These are phyloP conservation scores for Bauhinia variegata DNA, from an alignment of 306 rosid species.

Conservation along the genomic window DNA sequence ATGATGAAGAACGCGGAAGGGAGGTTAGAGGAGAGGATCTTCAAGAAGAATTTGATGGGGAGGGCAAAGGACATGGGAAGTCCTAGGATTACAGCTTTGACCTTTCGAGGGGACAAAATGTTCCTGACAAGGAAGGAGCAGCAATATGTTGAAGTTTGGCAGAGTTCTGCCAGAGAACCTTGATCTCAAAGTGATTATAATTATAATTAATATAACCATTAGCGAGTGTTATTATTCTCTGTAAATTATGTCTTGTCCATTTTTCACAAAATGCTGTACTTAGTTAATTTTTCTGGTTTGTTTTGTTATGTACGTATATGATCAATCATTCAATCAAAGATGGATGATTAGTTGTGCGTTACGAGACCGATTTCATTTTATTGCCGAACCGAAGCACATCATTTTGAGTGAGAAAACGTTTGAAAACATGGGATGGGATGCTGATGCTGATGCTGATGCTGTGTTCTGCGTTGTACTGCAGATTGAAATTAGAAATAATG, in stretches of 20 bases:
- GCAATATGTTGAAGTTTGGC: constrained; percentile 92
- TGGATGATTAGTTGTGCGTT: background rate
- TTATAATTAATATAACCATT: too few relatives aligned
- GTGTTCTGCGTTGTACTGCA: too few relatives aligned
- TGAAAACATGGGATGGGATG: too few relatives aligned
- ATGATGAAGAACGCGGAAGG: constrained; percentile 41
- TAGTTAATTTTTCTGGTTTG: too few relatives aligned
- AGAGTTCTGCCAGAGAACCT: constrained; percentile 64
- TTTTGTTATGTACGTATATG: too few relatives aligned
- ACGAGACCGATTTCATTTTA: background rate
- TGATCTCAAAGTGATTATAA: constrained; percentile 30
- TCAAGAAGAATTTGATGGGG: constrained; percentile 84
- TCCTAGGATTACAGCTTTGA: constrained; percentile 59
- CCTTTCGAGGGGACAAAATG: constrained; percentile 93
- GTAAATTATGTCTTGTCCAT: too few relatives aligned
- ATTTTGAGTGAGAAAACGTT: too few relatives aligned
- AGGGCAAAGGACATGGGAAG: constrained; percentile 76
- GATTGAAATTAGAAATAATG: too few relatives aligned
- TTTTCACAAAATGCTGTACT: too few relatives aligned
- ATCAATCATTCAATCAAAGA: too few relatives aligned
- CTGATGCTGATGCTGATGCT: too few relatives aligned
- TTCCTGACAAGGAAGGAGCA: constrained; percentile 76
- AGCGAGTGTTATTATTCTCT: too few relatives aligned
- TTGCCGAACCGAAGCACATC: background rate
- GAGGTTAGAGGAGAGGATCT: constrained; percentile 49